Conservation (phyloP, 2,329 filamentous ascomycete genomes). For the Gnomoniopsis sp. region DNA sequence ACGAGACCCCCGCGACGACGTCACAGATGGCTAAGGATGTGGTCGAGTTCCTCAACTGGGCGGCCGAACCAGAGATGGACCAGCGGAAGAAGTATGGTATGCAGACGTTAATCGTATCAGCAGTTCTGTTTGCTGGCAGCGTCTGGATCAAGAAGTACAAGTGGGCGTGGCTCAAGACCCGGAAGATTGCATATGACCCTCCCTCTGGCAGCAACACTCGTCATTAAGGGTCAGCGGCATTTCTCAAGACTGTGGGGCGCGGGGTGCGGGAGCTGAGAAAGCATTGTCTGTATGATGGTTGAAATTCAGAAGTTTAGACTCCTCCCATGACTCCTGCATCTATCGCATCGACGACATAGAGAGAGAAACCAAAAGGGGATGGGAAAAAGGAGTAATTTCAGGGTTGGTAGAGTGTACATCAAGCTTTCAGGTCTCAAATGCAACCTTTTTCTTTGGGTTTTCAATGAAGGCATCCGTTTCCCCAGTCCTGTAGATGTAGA, state of each 20-base stretch:
- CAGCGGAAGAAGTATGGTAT: conserved; percentile 99
- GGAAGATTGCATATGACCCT: conserved; percentile 87
- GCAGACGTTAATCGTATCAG: conserved; percentile 83
- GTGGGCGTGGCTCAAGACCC: conserved; percentile 93
- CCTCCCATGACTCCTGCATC: conserved; percentile 13
- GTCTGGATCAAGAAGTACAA: conserved; percentile 99
- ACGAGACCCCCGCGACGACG: conserved; percentile 87
- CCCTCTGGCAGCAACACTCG: conserved; percentile 53
- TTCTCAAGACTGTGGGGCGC: neutral
- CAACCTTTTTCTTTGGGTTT: conserved; percentile 15
- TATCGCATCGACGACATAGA: conserved; percentile 18
- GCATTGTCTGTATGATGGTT: neutral
- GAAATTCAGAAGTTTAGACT: conserved; percentile 24
- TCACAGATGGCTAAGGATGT: conserved; percentile 99
- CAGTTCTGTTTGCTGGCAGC: conserved; percentile 78
- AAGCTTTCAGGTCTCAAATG: conserved; percentile 27
- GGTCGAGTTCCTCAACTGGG: conserved; percentile 98
- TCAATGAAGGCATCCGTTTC: neutral
- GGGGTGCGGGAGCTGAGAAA: neutral
- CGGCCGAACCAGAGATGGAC: conserved; percentile 98
- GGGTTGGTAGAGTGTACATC: conserved; percentile 40
- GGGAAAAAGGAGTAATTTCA: conserved; percentile 25
- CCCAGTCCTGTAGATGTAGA: neutral
- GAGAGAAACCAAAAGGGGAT: conserved; percentile 9
- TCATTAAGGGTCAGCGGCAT: conserved; percentile 33